Conservation (phyloP, 441 rosid genomes). For the Brassica hybrid region DNA sequence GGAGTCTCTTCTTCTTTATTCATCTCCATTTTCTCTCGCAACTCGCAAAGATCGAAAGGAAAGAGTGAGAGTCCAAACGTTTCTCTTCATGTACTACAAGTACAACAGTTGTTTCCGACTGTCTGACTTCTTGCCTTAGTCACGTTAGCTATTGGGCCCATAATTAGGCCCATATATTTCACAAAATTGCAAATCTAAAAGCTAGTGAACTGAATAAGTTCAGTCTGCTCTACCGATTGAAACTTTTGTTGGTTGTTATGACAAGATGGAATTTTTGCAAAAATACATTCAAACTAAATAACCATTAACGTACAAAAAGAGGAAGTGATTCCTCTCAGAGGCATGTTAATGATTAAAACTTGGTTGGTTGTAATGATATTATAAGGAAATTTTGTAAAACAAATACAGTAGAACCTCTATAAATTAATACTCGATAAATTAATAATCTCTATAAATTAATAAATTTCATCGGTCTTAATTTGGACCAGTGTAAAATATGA, state of each 20-base stretch:
- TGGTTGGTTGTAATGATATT: not conserved
- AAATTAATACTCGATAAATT: too few relatives aligned
- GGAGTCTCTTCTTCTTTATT: too few relatives aligned
- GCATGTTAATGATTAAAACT: not conserved
- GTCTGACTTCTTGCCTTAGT: not conserved
- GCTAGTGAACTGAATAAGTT: not conserved
- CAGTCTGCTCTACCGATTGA: not conserved
- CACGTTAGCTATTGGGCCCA: not conserved
- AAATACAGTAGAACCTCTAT: too few relatives aligned
- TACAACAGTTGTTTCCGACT: not conserved
- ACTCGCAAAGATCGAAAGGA: too few relatives aligned
- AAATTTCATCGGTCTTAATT: too few relatives aligned
- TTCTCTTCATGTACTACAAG: not conserved
- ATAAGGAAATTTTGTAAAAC: too few relatives aligned
- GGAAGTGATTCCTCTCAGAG: not conserved
- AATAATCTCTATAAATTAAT: too few relatives aligned
- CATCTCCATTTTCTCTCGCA: too few relatives aligned
- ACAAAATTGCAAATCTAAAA: not conserved
- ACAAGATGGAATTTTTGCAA: not conserved
- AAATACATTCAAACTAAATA: not conserved
- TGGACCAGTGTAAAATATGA: too few relatives aligned
- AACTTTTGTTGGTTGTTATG: not conserved
- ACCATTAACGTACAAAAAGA: too few relatives aligned
- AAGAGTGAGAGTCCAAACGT: too few relatives aligned
- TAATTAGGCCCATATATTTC: not conserved